These are phyloP conservation scores for Colletotrichum abscissum DNA, from an alignment of 2,329 filamentous ascomycete species.

Conservation along the genomic window DNA sequence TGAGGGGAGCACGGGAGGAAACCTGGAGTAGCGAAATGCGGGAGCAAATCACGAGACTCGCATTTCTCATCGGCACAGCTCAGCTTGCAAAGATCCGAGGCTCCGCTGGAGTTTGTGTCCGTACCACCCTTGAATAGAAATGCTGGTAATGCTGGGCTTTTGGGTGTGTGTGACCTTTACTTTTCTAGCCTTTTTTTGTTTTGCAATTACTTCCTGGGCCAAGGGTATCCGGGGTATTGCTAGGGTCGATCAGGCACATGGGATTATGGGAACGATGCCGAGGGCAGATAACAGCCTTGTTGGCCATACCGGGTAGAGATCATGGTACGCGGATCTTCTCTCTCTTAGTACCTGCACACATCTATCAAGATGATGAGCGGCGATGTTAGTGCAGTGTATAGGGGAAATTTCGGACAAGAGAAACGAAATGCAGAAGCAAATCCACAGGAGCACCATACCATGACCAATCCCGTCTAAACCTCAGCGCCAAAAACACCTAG, in stretches of 20 bases:
- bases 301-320: not conserved
- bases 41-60: constrained; percentile 33
- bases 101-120: not conserved
- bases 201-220: not conserved
- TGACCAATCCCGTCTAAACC: not conserved
- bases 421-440: not conserved
- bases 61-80: constrained; percentile 27
- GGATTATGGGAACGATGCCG: not conserved
- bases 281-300: not conserved
- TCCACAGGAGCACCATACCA: not conserved
- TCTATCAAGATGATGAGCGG: not conserved
- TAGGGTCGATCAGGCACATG: not conserved
- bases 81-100: constrained; percentile 11
- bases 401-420: not conserved
- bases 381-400: not conserved
- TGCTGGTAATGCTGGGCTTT: not conserved
- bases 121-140: not conserved
- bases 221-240: not conserved
- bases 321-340: not conserved
- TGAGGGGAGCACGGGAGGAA: not conserved
- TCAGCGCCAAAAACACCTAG: constrained; percentile 9
- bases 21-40: constrained; percentile 23
- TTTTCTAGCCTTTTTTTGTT: not conserved
- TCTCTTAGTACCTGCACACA: not conserved
- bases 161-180: not conserved